Conservation (phyloP, 805 yeast genomes). For the Yarrowia sp. region DNA sequence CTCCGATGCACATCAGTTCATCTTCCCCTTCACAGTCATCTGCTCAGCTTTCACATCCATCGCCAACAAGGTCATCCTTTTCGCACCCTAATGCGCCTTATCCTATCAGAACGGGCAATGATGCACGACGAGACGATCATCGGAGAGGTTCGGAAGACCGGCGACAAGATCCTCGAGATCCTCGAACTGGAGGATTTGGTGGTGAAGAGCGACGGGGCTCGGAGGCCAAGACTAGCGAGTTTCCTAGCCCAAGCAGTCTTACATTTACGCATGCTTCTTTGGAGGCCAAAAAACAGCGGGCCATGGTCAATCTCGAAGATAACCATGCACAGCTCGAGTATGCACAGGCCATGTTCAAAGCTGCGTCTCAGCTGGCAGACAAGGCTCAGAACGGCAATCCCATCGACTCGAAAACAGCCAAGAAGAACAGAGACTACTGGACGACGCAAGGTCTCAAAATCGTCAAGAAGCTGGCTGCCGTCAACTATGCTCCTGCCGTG, state of each 20-base stretch:
- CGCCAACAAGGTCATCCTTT: constrained; percentile 1
- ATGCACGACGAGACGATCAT: not conserved
- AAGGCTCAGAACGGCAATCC: constrained; percentile 39
- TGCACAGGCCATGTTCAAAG: constrained; percentile 23
- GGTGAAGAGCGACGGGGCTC: not conserved
- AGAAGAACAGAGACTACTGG: constrained; percentile 54
- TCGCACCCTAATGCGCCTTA: constrained; percentile 15
- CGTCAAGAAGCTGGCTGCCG: constrained; percentile 51
- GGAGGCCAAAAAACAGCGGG: constrained; percentile 11
- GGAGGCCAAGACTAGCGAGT: constrained; percentile 11
- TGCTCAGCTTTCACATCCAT: not conserved
- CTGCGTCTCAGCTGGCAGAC: not conserved
- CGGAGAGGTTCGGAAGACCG: not conserved
- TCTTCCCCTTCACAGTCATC: not conserved
- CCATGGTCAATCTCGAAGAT: constrained; percentile 2
- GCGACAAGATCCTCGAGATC: not conserved
- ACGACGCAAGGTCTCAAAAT: constrained; percentile 56
- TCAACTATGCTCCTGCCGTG: constrained; percentile 51
- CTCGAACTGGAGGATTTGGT: not conserved
- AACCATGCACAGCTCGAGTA: constrained; percentile 2
- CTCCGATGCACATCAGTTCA: not conserved
- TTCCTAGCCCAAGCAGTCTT: not conserved
- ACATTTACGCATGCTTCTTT: not conserved
- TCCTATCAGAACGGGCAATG: not conserved
- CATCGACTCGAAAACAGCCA: constrained; percentile 45